Base-by-base conservation (phyloP, 345 rosid species). In the Combretum micranthum region DNA sequence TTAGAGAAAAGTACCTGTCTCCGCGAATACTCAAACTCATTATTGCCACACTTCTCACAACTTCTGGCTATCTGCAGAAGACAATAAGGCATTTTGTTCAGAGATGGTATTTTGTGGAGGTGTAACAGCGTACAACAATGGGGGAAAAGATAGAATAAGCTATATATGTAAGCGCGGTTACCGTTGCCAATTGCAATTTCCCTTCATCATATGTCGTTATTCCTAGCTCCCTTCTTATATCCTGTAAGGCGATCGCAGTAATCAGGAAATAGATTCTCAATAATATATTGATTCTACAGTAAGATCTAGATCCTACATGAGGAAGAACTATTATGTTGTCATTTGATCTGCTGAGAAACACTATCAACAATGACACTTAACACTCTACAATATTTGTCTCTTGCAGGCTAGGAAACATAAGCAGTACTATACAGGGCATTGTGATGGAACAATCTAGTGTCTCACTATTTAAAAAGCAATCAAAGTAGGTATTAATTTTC, bases 151-250 rank as follows among this genome's bases (percentile, higher is more conserved):
- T 5, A 32, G 10, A 32, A 32, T 9, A 32, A 32, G 39, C 39
- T 4, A 32, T 32, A 4, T 32, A 32, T 32, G 39, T 7, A 1
- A 32, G 9, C 9, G 39, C 39, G 9, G 39, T 13, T 48, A 70
- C 78, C 64, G 65, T 67, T 46, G 66, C 64, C 49, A 54, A 50
- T 39, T 63, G 50, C 54, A 61, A 57, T 15, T 47, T 60, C 42
- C 60, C 75, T 23, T 62, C 72, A n/a, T 60, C 65, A 22, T 72
- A 63, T 37, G 56, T 55, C 16, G 77, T 75, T 50, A 72, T 67
- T 44, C 83, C 80, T 21, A 75, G 64, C 53, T 75, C 79, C 62
- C 80, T 67, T 54, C 71, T 73, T 50, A 75, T 64, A 22, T 78
- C 80, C 83, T 78, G 73, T 20, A 47, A 20, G 12, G 52, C 4